A percentile compares a stretch with the other conserved stretches of the same genome.
Evolutionary conservation across 2,329 filamentous ascomycete species (phyloP).

Genomic region (Aspergillus brunneoviolaceus): DNA sequence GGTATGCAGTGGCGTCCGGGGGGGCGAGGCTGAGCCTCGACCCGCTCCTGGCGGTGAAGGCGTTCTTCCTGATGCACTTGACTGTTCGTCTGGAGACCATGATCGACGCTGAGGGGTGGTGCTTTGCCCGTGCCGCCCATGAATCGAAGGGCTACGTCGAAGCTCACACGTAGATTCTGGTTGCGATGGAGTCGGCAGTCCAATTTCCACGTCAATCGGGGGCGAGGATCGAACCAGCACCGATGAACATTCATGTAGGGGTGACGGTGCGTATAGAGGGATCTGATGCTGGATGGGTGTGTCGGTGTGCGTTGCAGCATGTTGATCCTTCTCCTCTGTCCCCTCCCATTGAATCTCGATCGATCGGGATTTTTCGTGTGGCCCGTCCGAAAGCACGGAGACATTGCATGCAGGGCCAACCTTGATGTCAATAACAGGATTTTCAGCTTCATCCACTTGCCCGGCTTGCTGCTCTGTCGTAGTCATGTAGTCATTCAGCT

Average conservation of each 20-base stretch:
- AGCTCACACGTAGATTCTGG: constrained; percentile 27
- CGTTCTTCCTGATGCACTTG: constrained; percentile 16
- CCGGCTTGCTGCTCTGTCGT: constrained; percentile 5
- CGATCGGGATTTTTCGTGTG: constrained; percentile 1
- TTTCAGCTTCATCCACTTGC: constrained; percentile 10
- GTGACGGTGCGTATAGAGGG: constrained; percentile 21
- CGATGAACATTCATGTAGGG: constrained; percentile 44
- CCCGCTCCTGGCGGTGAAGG: constrained; percentile 28
- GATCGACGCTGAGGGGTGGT: constrained; percentile 17
- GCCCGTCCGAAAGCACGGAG: constrained; percentile 13
- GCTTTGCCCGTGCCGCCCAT: constrained; percentile 32
- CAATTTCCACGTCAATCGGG: constrained; percentile 22
- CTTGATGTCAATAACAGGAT: constrained; percentile 12
- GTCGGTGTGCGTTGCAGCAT: constrained; percentile 3
- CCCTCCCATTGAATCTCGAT: constrained; percentile 10
- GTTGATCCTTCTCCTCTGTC: constrained; percentile 1
- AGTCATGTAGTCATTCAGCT: constrained; percentile 13
- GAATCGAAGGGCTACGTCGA: constrained; percentile 39
- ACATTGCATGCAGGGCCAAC: constrained; percentile 20
- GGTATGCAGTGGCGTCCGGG: constrained; percentile 48
- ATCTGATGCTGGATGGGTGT: constrained; percentile 7
- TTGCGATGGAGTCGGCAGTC: constrained; percentile 5
- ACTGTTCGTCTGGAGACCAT: constrained; percentile 34
- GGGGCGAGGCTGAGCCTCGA: constrained; percentile 33
- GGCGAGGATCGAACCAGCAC: constrained; percentile 46